A percentile compares a stretch with the other conserved stretches of the same genome.
Evolutionary conservation across 192 early-diverging fungal species (phyloP).

Genomic region (Spinellus fusiger): DNA sequence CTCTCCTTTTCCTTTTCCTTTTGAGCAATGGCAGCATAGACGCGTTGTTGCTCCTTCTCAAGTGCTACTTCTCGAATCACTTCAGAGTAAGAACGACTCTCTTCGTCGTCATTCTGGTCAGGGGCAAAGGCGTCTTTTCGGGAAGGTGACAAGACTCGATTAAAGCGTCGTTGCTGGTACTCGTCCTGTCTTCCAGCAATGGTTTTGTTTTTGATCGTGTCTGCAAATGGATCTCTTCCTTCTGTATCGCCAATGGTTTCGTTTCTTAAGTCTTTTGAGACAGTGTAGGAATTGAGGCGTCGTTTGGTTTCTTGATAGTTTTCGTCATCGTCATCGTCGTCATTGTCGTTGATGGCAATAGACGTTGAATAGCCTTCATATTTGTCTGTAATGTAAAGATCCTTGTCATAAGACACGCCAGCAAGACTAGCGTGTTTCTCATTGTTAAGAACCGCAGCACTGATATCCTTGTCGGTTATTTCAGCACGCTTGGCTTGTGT

Average conservation of each 20-base stretch:
- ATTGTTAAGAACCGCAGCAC: conserved; percentile 35
- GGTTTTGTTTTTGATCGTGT: conserved; percentile 37
- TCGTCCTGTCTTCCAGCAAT: conserved; percentile 86
- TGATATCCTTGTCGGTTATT: conserved; percentile 39
- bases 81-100: conserved; percentile 72
- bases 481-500: conserved; percentile 36
- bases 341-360: conserved; percentile 48
- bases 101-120: conserved; percentile 31
- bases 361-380: conserved; percentile 68
- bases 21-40: conserved; percentile 67
- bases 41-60: conserved; percentile 72
- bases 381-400: conserved; percentile 64
- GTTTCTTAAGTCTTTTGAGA: conserved; percentile 70
- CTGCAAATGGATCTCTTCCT: conserved; percentile 60
- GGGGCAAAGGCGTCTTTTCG: conserved; percentile 68
- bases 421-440: conserved; percentile 23
- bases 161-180: conserved; percentile 76
- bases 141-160: conserved; percentile 76
- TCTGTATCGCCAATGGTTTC: conserved; percentile 54
- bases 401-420: conserved; percentile 59
- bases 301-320: conserved; percentile 40
- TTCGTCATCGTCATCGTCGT: conserved; percentile 43
- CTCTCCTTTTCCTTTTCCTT: conserved; percentile 58
- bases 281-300: conserved; percentile 66
- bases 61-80: conserved; percentile 82